Percentiles rank a stretch among this genome's conserved stretches.
Conservation (phyloP, 257 asterid species). For the Penstemon eatonii region DNA sequence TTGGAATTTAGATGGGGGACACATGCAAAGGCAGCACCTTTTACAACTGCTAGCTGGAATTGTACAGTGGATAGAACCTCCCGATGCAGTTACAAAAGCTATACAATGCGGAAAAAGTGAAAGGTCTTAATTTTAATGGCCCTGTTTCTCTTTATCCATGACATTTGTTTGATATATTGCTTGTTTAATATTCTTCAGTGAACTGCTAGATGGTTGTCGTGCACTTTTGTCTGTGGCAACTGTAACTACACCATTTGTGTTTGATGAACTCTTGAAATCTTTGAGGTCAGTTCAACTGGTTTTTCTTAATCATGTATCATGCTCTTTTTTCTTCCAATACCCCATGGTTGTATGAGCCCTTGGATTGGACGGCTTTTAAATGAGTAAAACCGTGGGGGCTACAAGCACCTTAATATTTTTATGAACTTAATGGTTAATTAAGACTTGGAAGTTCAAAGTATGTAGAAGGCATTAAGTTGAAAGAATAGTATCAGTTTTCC, state of each 20-base stretch:
- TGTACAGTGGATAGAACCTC: constrained; percentile 91
- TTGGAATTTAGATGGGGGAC: constrained; percentile 60
- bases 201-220: constrained; percentile 94
- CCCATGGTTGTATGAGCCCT: constrained; percentile 19
- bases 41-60: constrained; percentile 77
- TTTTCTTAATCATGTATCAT: constrained; percentile 15
- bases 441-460: constrained; percentile 20
- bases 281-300: constrained; percentile 50
- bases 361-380: constrained; percentile 3
- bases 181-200: constrained; percentile 55
- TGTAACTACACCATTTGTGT: constrained; percentile 70
- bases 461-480: no score
- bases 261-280: constrained; percentile 78
- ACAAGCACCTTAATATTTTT: constrained; percentile 21
- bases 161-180: constrained; percentile 30
- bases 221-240: constrained; percentile 81
- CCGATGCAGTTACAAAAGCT: constrained; percentile 67
- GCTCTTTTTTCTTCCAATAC: constrained; percentile 18
- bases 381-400: constrained; percentile 15
- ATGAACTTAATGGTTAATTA: constrained; percentile 5
- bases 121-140: constrained; percentile 47
- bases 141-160: constrained; percentile 20
- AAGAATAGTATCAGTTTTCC: no score
- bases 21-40: constrained; percentile 78
- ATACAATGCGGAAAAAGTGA: constrained; percentile 87